Evolutionary conservation across 2,329 filamentous ascomycete genomes (phyloP).

Genomic region (Botryosphaeria dothidea): DNA sequence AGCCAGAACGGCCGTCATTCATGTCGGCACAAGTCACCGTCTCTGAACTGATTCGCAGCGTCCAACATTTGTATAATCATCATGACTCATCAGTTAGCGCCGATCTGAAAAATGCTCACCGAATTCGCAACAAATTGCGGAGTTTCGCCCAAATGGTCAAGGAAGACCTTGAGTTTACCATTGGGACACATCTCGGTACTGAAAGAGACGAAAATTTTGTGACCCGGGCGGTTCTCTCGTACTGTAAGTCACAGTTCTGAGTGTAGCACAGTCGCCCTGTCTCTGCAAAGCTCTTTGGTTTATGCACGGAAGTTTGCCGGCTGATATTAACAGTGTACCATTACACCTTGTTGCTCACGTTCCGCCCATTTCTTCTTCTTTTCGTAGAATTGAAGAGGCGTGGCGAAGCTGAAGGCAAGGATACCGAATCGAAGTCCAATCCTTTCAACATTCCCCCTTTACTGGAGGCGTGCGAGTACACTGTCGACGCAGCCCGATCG

Average conservation of each 20-base stretch:
- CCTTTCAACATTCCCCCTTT: slow-evolving; percentile 16
- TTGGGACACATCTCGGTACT: neutral
- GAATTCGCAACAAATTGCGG: slow-evolving; percentile 9
- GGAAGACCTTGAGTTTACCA: slow-evolving; percentile 11
- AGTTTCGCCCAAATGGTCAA: neutral
- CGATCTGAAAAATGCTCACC: slow-evolving; percentile 9
- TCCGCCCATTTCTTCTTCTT: slow-evolving; percentile 18
- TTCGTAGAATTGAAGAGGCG: slow-evolving; percentile 17
- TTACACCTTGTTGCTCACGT: slow-evolving; percentile 14
- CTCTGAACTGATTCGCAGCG: slow-evolving; percentile 9
- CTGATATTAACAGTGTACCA: neutral
- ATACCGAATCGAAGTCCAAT: neutral
- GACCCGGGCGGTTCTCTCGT: slow-evolving; percentile 4
- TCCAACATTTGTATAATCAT: slow-evolving; percentile 17
- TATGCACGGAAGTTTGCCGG: neutral
- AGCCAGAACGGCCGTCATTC: slow-evolving; percentile 8
- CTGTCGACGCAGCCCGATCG: slow-evolving; percentile 14
- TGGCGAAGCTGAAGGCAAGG: slow-evolving; percentile 8
- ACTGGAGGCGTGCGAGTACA: slow-evolving; percentile 17
- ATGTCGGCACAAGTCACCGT: slow-evolving; percentile 6
- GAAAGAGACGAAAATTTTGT: slow-evolving; percentile 10
- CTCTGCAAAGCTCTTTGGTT: neutral
- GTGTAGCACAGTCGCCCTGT: neutral
- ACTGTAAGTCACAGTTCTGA: neutral
- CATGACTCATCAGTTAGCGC: slow-evolving; percentile 8